Evolutionary conservation across 1,284 basidiomycete species (phyloP), one percentile per base, ranked within the genome.

Genomic region (Apiotrichum brassicae): DNA sequence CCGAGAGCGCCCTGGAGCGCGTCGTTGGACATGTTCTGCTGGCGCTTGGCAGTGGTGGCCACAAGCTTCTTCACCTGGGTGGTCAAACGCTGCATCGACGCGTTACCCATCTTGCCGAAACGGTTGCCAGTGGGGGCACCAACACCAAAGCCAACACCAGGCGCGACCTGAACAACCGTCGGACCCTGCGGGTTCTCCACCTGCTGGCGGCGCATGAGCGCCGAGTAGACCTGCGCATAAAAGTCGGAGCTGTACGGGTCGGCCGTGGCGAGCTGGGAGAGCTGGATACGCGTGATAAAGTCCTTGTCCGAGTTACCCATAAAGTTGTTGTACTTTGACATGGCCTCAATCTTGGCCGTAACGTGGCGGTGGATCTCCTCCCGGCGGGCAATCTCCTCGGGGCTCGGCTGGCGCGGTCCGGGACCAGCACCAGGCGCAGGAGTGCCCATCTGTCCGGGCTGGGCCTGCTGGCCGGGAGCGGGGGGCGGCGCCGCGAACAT

Each of bases 231-330:
- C 73, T 98, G 94, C 7, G 92, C 94, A 66, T 99, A 98, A 68
- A 97, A 99, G 70, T 99, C 95, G 59, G 97, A 93, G 30, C 89
- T 82, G 72, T 95, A 97, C 0, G 95, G 95, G 75, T 98, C 95
- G 62, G 87, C 84, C 2, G 90, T 89, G 42, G 97, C 91, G 26
- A 98, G 84, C 68, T 98, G 94, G 1, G 92, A 97, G 40, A 99
- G 89, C 74, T 99, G 95, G 54, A 99, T 98, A 34, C 95, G 85
- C 20, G 95, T 98, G 74, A 99, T 98, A 70, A 98, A 99, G 68
- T 98, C 95, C 76, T 98, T 98, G 79, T 99, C 95, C 14, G 90
- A 94, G 41, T 66, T 61, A 22, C 66, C 65, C 95, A 99, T 99
- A 48, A 97, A 79, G 69, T 97, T 93, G 70, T 98, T 99, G 75